Evolutionary conservation across 2,329 filamentous ascomycete genomes (phyloP), one percentile per base, ranked within the genome.

Genomic region (Neofusicoccum parvum): DNA sequence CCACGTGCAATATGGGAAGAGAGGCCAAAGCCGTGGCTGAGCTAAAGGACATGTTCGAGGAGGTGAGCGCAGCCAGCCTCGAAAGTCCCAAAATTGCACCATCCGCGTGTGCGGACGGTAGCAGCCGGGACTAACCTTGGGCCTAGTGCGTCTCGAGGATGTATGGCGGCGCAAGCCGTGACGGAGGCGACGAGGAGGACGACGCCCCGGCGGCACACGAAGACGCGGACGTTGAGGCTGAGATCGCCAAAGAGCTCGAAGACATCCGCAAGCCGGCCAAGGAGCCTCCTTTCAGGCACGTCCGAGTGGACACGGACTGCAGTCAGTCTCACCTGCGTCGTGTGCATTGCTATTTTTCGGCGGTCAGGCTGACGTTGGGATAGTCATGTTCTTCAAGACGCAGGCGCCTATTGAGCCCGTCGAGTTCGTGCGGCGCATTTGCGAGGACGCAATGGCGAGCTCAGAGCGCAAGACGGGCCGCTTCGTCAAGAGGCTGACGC

Each of bases 1-100:
- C 89, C 34, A 93, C 91, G 0, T 94, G 90, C 74, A 87, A 89
- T 60, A 86, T 89, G 73, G 86, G 87, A 69, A 89, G 90, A 80
- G 90, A 92, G 77, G 82, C 82, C 48, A 90, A 88, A 76, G 90
- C 90, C 14, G 84, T 90, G 2, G 81, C 83, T 58, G 91, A 94
- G 74, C 82, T 93, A 68, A 83, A 82, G 65, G 78, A 85, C 66
- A 79, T 93, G 23, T 90, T 92, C 72, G 83, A 89, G 49, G 84
- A 90, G 80, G 89, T 91, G 77, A 67, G 81, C 73, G 15, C 23
- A 15, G 27, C 59, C 23, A 63, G 17, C 37, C 36, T n/a, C 39
- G 1, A 9, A 9, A 20, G 53, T 64, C 58, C 27, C 27, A 32
- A 32, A 32, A 32, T 48, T 41, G 51, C 14, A 32, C 10, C 11